Evolutionary conservation across 2,329 filamentous ascomycete species (phyloP), one percentile per base, ranked within the genome.

Genomic region (Ophiostoma sp.): DNA sequence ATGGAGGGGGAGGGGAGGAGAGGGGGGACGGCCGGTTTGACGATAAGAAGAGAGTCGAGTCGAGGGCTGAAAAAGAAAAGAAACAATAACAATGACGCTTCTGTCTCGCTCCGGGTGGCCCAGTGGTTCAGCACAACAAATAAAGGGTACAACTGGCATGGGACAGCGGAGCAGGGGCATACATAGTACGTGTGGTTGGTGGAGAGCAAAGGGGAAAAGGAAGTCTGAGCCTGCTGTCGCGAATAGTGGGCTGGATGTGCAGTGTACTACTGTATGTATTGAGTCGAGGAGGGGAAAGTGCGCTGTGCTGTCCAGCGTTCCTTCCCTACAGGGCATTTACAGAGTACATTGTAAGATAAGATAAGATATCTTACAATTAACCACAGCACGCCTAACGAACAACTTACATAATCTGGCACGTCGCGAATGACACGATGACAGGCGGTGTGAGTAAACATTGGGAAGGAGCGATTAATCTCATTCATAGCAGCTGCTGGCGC

Each of bases 81-180:
- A 68, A 33, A 48, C 36, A 41, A 69, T 64, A 70, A 68, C 54
- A 68, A 69, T 57, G 69, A 70, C 66, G 69, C 69, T 39, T 35
- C 62, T 65, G 33, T 36, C 62, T 65, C 33, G 33, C 62, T 36
- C 27, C 5, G 11, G 7, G 57, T 33, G 4, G 23, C 23, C 15
- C 52, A 20, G 52, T 17, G 15, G 31, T 64, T n/a, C 33, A 65
- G 62, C 44, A 70, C 69, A 70, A 68, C 67, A 70, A 70, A 67
- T 67, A 70, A 67, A 66, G 67, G 65, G 67, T 70, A 69, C 36
- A 67, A 68, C 68, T 70, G 71, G 68, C 60, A 72, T 72, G 68
- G 60, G 57, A 54, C 62, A 44, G 67, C 54, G 69, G 69, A 68
- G 66, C 35, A 36, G 66, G 54, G 33, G 31, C 62, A 20, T n/a